Base-by-base conservation (phyloP, 768 basidiomycete species). In the Trametes cubensis region DNA sequence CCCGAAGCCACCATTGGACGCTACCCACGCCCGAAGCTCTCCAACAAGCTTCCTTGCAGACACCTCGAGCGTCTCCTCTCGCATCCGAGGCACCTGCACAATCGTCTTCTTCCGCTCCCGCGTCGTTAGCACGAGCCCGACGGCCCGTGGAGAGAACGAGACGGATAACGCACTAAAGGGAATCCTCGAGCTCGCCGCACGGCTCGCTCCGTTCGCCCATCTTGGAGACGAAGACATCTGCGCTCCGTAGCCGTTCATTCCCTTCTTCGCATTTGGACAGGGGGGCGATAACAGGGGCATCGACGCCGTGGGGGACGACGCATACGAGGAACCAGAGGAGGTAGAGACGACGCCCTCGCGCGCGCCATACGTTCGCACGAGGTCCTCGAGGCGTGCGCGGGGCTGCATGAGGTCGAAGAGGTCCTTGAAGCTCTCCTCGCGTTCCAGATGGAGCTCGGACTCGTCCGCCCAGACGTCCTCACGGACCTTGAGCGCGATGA, bases 401-500 rank as follows among this genome's bases (percentile, higher is more conserved):
- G 92, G 92, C 74, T 94, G 89, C 66, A 78, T 81, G 55, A 89
- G 81, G 64, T 89, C 88, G 70, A 94, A 93, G 25, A 94, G 75
- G 67, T 93, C 92, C 61, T 85, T 85, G 78, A 89, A 93, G 11
- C 82, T 80, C 71, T 92, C 90, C 56, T 88, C 86, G 14, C 87
- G 79, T 67, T 88, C 87, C 49, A 91, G 82, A 66, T 94, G 90
- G 23, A 93, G 79, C 70, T 85, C 84, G 2, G 82, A 80, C 50
- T 91, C 88, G 73, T 92, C 90, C 42, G 80, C 76, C 79, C 87
- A 86, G 46, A 92, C 81, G 73, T 94, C 92, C 70, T 93, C 88
- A 21, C 83, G 85, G 55, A 90, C 87, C 74, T 89, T 90, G 69
- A 94, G 82, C 3, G 85, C 84, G 50, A 94, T 88, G 79, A 90